A percentile compares a stretch with the other conserved stretches of the same genome.
phyloP scores from a whole-genome alignment of 1,139 yeast species.

The Candida sanyaensis region DNA sequence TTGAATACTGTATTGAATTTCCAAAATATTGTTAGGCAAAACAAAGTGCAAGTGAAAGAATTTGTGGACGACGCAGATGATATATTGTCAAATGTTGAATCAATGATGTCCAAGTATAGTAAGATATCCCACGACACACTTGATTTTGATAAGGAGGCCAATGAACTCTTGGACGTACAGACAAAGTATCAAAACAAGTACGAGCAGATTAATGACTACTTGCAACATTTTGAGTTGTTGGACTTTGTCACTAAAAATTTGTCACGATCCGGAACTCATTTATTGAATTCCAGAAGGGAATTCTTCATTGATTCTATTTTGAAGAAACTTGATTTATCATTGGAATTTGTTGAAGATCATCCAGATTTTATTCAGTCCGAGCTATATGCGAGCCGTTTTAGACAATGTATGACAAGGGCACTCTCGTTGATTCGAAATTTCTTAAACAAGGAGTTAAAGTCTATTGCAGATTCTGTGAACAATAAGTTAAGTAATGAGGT shows the following conservation, averaged over 20 bases:
- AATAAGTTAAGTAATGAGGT: constrained; percentile 42
- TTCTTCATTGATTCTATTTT: constrained; percentile 40
- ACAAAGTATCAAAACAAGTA: constrained; percentile 44
- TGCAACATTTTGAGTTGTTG: constrained; percentile 66
- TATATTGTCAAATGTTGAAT: constrained; percentile 43
- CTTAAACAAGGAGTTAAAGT: constrained; percentile 53
- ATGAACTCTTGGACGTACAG: constrained; percentile 54
- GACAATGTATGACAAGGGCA: constrained; percentile 85
- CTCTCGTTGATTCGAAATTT: constrained; percentile 74
- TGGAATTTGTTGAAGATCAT: constrained; percentile 35
- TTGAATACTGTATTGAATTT: constrained; percentile 40
- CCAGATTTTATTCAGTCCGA: constrained; percentile 70
- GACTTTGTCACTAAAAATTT: constrained; percentile 70
- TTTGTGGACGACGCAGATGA: constrained; percentile 43
- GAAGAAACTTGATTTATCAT: constrained; percentile 56
- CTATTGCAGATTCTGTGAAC: constrained; percentile 30
- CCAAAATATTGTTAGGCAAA: constrained; percentile 38
- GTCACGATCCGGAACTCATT: constrained; percentile 67
- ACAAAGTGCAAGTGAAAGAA: constrained; percentile 30
- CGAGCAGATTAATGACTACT: constrained; percentile 50
- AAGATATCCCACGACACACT: constrained; percentile 60
- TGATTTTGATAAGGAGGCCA: constrained; percentile 64
- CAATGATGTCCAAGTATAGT: constrained; percentile 51
- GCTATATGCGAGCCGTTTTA: constrained; percentile 67
- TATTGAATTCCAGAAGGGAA: constrained; percentile 39